Evolutionary conservation across 345 rosid species (phyloP), one percentile per base, ranked within the genome.

Genomic region (Populus pruinosa): DNA sequence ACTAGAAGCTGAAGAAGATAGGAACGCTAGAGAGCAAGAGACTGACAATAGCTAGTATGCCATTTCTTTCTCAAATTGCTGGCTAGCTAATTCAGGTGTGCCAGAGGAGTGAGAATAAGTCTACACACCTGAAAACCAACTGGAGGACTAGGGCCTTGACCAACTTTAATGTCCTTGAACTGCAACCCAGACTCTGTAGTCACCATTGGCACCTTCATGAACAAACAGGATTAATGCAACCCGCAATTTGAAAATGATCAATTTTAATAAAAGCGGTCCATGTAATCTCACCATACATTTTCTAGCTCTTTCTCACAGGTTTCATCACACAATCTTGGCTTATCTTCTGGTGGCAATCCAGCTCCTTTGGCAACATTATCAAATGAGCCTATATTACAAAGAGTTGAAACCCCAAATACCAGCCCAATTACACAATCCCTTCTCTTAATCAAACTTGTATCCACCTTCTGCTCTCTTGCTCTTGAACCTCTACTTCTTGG

Each of bases 271-370:
- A 80, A 74, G 74, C 82, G 85, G 73, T 82, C 78, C 59, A 77
- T 78, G 87, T 55, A 86, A 88, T 87, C 97, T 91, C 98, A 92
- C 98, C 98, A 87, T 92, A 91, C 98, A 89, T 96, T 96, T 96
- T 93, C 94, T 89, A 96, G 98, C 92, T 90, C 96, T 85, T 90
- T 96, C 87, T 86, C 97, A 55, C 97, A 92, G 25, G 82, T 70
- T 0, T 83, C 91, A 74, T 96, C 97, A 64, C 99, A 96, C 7
- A 92, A 85, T 76, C 80, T 88, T 21, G 94, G 94, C 76, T 92
- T 88, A 49, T 92, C 84, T 80, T 92, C 99, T 0, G 94, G 98
- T n/a, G 99, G 97, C 75, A 93, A 85, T 50, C 98, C 94, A 1
- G 94, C 99, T 82, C 89, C 91, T 20, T 63, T 73, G 75, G 92